These are phyloP conservation scores for Suillus americanus DNA, from an alignment of 768 basidiomycete species.

Conservation along the genomic window DNA sequence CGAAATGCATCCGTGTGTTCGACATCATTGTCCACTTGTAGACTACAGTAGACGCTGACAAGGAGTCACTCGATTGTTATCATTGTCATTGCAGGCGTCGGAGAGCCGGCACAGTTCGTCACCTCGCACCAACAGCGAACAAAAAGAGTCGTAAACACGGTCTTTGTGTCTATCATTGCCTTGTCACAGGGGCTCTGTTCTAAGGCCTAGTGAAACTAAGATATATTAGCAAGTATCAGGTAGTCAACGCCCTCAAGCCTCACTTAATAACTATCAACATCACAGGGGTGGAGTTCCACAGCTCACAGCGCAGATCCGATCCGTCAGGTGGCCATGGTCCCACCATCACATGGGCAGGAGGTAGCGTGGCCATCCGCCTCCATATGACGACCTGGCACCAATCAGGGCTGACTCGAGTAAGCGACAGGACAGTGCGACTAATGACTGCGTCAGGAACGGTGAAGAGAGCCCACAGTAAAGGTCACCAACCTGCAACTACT, in stretches of 20 bases:
- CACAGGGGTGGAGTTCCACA: neutral
- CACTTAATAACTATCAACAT: neutral
- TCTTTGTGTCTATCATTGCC: neutral
- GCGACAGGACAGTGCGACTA: constrained; percentile 1
- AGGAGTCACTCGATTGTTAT: neutral
- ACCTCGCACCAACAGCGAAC: neutral
- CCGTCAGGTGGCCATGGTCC: neutral
- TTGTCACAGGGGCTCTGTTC: neutral
- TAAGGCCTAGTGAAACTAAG: neutral
- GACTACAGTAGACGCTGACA: neutral
- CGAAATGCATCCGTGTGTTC: neutral
- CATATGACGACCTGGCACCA: neutral
- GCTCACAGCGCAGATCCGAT: neutral
- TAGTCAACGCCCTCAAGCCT: neutral
- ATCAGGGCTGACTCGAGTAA: neutral
- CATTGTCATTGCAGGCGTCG: neutral
- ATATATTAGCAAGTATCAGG: neutral
- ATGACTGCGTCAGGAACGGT: neutral
- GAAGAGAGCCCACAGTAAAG: neutral
- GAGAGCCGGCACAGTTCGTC: neutral
- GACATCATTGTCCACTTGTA: neutral
- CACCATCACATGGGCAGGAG: neutral
- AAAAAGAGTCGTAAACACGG: neutral
- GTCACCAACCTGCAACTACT: constrained; percentile 2
- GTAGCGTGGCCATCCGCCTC: neutral